Conservation (phyloP, 768 basidiomycete genomes). For the Hygrocybe coccinea region DNA sequence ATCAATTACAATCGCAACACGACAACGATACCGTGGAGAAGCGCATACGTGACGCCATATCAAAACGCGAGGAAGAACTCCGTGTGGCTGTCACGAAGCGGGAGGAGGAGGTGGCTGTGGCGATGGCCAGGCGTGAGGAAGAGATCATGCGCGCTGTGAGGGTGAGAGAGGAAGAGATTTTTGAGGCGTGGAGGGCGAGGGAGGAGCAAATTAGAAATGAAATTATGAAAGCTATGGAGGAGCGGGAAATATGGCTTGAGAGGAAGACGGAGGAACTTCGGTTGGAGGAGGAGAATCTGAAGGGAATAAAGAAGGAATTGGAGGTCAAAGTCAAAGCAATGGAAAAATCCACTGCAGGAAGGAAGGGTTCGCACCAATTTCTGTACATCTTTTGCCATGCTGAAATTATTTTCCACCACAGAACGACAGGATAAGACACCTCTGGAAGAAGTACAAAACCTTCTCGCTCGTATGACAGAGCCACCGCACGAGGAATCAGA, state of each 20-base stretch:
- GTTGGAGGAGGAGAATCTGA: constrained; percentile 46
- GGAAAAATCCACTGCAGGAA: constrained; percentile 28
- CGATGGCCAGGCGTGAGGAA: constrained; percentile 62
- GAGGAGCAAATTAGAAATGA: constrained; percentile 51
- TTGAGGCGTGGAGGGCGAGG: constrained; percentile 50
- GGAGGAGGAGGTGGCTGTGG: constrained; percentile 63
- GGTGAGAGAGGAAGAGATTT: constrained; percentile 57
- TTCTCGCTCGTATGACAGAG: constrained; percentile 34
- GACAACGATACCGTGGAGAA: constrained; percentile 31
- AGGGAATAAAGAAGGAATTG: constrained; percentile 43
- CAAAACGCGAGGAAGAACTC: constrained; percentile 63
- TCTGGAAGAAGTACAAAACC: constrained; percentile 72
- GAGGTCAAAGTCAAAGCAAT: constrained; percentile 46
- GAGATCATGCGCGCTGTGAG: constrained; percentile 68
- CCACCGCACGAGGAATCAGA: constrained; percentile 4
- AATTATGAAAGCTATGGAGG: constrained; percentile 42
- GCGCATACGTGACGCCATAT: constrained; percentile 54
- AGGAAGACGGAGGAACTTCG: constrained; percentile 49
- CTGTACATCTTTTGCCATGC: not conserved
- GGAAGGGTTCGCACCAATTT: constrained; percentile 18
- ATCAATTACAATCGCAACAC: constrained; percentile 28
- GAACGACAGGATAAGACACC: constrained; percentile 54
- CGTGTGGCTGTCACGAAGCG: constrained; percentile 58
- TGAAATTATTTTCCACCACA: constrained; percentile 9
- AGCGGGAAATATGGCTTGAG: constrained; percentile 44